Evolutionary conservation across 306 rosid species (phyloP), one percentile per base, ranked within the genome.

Genomic region (Macrotyloma uniflorum): DNA sequence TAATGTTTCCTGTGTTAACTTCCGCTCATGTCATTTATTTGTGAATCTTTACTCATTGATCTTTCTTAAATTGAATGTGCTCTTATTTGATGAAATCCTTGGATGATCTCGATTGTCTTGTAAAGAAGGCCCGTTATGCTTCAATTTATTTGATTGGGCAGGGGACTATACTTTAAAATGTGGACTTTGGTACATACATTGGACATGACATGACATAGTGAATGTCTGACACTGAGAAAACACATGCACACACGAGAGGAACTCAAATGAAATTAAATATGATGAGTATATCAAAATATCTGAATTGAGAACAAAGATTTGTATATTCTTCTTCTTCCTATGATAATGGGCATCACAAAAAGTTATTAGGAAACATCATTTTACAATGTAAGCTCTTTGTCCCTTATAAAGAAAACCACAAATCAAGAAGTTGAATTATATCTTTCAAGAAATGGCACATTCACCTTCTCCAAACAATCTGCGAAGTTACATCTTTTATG

Each of bases 61-160:
- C 76, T 70, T 38, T 61, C 38, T 30, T 43, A 57, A 38, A 47
- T 42, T 75, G 18, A 71, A 64, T 64, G 42, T 3, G 22, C 70
- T 66, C 18, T 75, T 28, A 54, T 74, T 73, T 7, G 45, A 43
- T 43, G 63, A 80, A 74, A 80, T 65, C 62, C 75, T 11, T 75
- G 66, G 76, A 46, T 32, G 55, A 73, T 45, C 53, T 64, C 49
- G 75, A 23, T 47, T 74, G 70, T 63, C 61, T 80, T 65, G 47
- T 53, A 49, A 72, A 45, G 75, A 23, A 68, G 45, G 45, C 8
- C 70, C 47, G 10, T 9, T 36, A 20, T 65, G 43, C 53, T 73
- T 66, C 68, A 32, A 49, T 2, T 54, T 49, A 55, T 66, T 80
- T 73, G 51, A 59, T 11, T 24, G 38, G 50, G 68, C 26, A 38